Base-by-base conservation (phyloP, 1,139 yeast genomes). In the Sugiyamaella paludigena region DNA sequence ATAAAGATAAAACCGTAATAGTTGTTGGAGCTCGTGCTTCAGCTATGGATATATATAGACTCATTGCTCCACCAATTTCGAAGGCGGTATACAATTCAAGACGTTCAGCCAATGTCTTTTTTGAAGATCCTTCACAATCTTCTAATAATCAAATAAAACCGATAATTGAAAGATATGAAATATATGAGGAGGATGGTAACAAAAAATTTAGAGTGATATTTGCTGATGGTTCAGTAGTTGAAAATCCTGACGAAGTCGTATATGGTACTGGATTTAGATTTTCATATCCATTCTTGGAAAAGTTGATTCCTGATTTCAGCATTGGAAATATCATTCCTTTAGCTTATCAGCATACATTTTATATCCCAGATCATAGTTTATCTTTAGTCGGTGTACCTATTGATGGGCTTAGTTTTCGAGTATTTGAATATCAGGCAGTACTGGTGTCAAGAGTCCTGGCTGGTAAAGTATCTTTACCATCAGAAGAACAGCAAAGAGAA, bases 11-110 rank as follows among this genome's bases (percentile, higher is more conserved):
- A 51, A 71, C 66, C 28, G 77, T 81, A 16, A 64, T 83, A 30
- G 76, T 83, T 9, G 75, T 83, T 3, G 88, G 87, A 9, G 48
- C 56, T 13, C 48, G 50, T 13, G 55, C 51, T 7, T 49, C 54
- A 31, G 55, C 54, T 10, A 44, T 49, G 11, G 57, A 53, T 28
- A 46, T 46, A 15, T 31, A 36, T 24, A 34, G 45, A 36, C 41
- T 46, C 13, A 46, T 41, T n/a, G 33, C 47, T 12, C 34, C 34
- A n/a, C 31, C 41, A 8, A 34, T 34, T 13, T 51, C 52, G 2
- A 30, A 45, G 27, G 43, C 37, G 19, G 48, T 48, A 13, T 50
- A 43, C 38, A 40, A 34, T 16, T 49, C 48, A 27, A 48, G 47
- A 30, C 32, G 53, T 12, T 44, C 49, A 2, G 35, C 42, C 8